A percentile compares a stretch with the other conserved stretches of the same genome.
Evolutionary conservation across 192 early-diverging fungal genomes (phyloP).

Genomic region (Oehlia diaphana): DNA sequence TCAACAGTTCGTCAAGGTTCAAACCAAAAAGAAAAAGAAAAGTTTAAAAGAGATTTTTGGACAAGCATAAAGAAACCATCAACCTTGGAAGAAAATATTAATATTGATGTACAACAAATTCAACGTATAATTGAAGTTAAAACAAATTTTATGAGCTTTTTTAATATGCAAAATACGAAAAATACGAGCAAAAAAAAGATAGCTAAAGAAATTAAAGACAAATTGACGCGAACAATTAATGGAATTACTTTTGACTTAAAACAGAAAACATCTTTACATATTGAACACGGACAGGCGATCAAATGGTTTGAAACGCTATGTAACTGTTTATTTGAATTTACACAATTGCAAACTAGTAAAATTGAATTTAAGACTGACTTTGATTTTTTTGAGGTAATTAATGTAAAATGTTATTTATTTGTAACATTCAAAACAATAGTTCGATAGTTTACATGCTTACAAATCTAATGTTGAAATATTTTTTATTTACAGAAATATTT

Average conservation of each 20-base stretch:
- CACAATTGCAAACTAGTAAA: not conserved
- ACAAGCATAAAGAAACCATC: not conserved
- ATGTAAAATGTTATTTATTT: too few relatives aligned
- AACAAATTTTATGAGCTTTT: too few relatives aligned
- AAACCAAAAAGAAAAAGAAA: not conserved
- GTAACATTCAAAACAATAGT: too few relatives aligned
- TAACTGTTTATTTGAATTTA: not conserved
- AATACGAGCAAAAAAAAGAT: not conserved
- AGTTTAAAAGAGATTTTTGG: slow-evolving; percentile 8
- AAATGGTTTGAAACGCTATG: not conserved
- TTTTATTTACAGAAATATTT: not conserved
- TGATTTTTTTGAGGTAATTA: not conserved
- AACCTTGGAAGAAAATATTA: not conserved
- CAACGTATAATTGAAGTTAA: not conserved
- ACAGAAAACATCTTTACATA: not conserved
- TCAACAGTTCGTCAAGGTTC: not conserved
- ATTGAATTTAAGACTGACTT: not conserved
- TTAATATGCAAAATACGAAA: too few relatives aligned
- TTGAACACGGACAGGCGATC: not conserved
- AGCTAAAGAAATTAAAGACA: not conserved
- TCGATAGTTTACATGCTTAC: too few relatives aligned
- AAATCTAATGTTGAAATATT: not conserved
- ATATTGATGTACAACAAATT: not conserved
- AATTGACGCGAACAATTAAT: not conserved
- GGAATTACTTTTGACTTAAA: not conserved